Evolutionary conservation across 352 stramenopile species (phyloP).

Genomic region (Globisporangium apiculatum): DNA sequence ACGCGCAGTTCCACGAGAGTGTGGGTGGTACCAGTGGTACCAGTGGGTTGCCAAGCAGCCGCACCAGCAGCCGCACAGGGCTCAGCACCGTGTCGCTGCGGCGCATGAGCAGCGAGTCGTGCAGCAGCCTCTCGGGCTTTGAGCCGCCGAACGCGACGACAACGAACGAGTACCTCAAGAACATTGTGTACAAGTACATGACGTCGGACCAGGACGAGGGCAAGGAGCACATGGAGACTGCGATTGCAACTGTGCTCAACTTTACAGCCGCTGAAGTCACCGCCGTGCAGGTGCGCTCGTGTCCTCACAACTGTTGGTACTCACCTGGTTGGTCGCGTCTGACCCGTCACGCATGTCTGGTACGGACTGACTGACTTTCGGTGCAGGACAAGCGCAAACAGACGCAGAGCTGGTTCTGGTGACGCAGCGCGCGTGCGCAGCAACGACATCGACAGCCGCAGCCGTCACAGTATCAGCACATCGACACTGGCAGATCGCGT

Average conservation of each 20-base stretch:
- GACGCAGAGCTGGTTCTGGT: constrained; percentile 16
- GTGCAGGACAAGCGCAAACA: constrained; percentile 16
- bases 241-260: constrained; percentile 83
- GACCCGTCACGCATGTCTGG: neutral
- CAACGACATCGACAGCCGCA: no score
- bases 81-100: constrained; percentile 28
- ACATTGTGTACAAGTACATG: constrained; percentile 91
- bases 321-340: neutral
- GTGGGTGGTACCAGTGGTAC: constrained; percentile 22
- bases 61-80: constrained; percentile 33
- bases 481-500: no score
- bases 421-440: neutral
- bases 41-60: constrained; percentile 25
- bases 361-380: neutral
- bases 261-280: constrained; percentile 65
- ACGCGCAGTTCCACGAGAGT: constrained; percentile 46
- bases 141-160: constrained; percentile 74
- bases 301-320: neutral
- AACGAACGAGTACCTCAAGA: constrained; percentile 88
- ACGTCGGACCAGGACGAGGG: constrained; percentile 76
- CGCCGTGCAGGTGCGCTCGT: constrained; percentile 34
- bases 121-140: constrained; percentile 71
- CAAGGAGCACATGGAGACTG: constrained; percentile 87
- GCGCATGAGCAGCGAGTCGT: constrained; percentile 76
- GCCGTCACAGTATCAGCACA: no score